phyloP scores from a whole-genome alignment of 1,284 basidiomycete genomes.

The Sparassis latifolia region DNA sequence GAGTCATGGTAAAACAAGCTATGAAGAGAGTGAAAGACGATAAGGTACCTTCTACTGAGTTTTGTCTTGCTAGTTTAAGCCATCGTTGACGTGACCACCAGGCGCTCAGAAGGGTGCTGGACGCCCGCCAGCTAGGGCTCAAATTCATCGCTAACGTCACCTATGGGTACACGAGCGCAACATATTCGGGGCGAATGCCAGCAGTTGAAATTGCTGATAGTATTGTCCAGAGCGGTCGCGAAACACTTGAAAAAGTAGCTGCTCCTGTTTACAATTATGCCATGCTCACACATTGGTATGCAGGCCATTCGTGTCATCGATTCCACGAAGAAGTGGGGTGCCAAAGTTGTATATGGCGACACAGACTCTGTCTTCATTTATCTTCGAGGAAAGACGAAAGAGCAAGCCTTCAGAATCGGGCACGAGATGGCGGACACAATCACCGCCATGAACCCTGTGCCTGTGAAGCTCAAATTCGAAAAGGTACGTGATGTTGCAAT shows the following conservation, averaged over 20 bases:
- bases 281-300: neutral
- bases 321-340: slow-evolving; percentile 77
- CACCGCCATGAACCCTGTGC: slow-evolving; percentile 83
- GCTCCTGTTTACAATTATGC: neutral
- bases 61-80: neutral
- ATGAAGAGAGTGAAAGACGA: slow-evolving; percentile 81
- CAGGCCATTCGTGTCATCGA: slow-evolving; percentile 86
- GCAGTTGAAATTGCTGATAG: slow-evolving; percentile 97
- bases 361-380: slow-evolving; percentile 95
- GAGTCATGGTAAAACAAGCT: slow-evolving; percentile 95
- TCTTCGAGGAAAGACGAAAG: slow-evolving; percentile 83
- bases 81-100: slow-evolving; percentile 23
- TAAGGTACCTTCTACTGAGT: slow-evolving; percentile 44
- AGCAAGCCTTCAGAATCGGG: slow-evolving; percentile 90
- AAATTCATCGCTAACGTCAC: slow-evolving; percentile 89
- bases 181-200: slow-evolving; percentile 95
- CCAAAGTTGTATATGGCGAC: slow-evolving; percentile 93
- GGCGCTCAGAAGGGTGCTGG: slow-evolving; percentile 70
- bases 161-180: slow-evolving; percentile 93
- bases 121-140: slow-evolving; percentile 84
- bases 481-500: slow-evolving; percentile 50
- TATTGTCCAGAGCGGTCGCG: slow-evolving; percentile 93
- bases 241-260: slow-evolving; percentile 89
- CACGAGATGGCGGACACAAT: slow-evolving; percentile 87
- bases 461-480: slow-evolving; percentile 95